Percentiles rank a stretch among this genome's conserved stretches.
Evolutionary conservation across 352 stramenopile species (phyloP).

Genomic region (Phytophthora pini): DNA sequence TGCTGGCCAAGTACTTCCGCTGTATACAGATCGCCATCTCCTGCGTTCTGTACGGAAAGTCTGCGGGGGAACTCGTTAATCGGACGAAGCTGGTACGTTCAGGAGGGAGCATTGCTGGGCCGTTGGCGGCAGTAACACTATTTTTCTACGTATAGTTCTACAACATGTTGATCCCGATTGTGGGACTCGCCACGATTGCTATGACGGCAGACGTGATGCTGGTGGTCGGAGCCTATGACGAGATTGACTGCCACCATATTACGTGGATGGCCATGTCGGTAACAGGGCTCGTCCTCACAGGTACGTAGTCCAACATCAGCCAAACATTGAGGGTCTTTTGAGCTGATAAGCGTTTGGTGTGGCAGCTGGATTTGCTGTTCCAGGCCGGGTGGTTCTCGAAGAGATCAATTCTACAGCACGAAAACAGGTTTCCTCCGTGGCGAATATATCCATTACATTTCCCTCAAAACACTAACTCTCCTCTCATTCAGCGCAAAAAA

Average conservation of each 20-base stretch:
- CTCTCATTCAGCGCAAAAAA: conserved; percentile 34
- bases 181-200: conserved; percentile 54
- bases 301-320: conserved; percentile 19
- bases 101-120: not conserved
- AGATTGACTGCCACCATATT: conserved; percentile 75
- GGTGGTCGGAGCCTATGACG: conserved; percentile 48
- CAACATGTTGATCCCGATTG: conserved; percentile 57
- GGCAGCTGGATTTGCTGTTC: conserved; percentile 67
- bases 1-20: conserved; percentile 77
- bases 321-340: not conserved
- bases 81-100: conserved; percentile 41
- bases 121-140: not conserved
- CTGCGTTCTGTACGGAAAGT: conserved; percentile 72
- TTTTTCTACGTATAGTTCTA: conserved; percentile 41
- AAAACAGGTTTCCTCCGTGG: conserved; percentile 45
- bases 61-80: conserved; percentile 69
- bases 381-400: conserved; percentile 61
- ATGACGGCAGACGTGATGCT: conserved; percentile 62
- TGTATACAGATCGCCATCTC: conserved; percentile 72
- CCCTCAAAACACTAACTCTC: not conserved
- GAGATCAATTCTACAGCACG: conserved; percentile 62
- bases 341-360: not conserved
- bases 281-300: conserved; percentile 61
- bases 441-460: not conserved
- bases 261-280: conserved; percentile 79